A percentile compares a stretch with the other conserved stretches of the same genome.
Conservation (phyloP, 495 filamentous ascomycete species). For the Lophiostoma macrostomum region DNA sequence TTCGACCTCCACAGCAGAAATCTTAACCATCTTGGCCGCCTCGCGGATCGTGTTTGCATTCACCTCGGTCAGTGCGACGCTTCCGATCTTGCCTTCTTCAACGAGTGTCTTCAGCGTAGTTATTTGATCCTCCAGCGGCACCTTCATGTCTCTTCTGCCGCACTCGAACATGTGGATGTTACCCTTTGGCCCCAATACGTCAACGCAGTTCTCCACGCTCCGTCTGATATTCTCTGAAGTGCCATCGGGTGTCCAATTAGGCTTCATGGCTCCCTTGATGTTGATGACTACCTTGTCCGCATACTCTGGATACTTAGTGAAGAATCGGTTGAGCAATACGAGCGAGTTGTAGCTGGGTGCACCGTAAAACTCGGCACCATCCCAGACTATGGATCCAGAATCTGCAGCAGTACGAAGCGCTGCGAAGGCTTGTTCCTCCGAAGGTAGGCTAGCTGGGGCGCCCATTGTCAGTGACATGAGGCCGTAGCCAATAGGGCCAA, state of each 20-base stretch:
- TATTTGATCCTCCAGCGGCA: conserved; percentile 8
- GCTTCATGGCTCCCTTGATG: conserved; percentile 53
- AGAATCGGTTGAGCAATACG: conserved; percentile 58
- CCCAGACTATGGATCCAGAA: conserved; percentile 39
- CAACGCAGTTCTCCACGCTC: conserved; percentile 23
- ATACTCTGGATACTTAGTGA: conserved; percentile 58
- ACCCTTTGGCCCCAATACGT: conserved; percentile 19
- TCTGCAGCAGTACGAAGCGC: conserved; percentile 31
- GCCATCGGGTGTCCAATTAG: not conserved
- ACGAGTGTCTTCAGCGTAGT: conserved; percentile 4
- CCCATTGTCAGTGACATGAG: not conserved
- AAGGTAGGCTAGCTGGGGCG: not conserved
- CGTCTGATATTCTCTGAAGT: conserved; percentile 11
- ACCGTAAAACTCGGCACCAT: conserved; percentile 41
- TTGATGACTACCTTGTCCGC: conserved; percentile 58
- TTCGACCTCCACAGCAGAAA: conserved; percentile 77
- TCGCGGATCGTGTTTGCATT: conserved; percentile 11
- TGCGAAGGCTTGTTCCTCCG: conserved; percentile 3
- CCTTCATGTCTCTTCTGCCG: conserved; percentile 9
- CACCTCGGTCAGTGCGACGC: conserved; percentile 18
- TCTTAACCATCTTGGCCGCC: conserved; percentile 56
- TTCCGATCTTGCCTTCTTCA: conserved; percentile 16
- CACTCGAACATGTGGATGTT: conserved; percentile 34
- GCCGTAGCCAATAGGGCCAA: not conserved
- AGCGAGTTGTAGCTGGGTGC: conserved; percentile 42